Conservation (phyloP, 2,329 filamentous ascomycete genomes). For the Alternaria triticina region DNA sequence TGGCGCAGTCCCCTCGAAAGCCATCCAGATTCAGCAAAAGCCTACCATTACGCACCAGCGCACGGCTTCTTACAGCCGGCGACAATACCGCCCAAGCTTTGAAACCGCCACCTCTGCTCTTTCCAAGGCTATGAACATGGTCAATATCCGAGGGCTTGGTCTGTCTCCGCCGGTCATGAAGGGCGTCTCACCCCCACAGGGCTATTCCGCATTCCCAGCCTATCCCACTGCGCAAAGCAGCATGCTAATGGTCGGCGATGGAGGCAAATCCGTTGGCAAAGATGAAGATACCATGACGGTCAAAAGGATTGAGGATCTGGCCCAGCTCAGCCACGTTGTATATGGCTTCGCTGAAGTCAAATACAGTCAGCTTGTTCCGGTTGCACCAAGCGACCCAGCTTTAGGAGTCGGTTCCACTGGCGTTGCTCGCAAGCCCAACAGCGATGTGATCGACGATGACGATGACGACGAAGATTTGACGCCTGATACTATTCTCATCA, state of each 20-base stretch:
- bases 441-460: conserved; percentile 60
- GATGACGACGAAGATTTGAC: conserved; percentile 73
- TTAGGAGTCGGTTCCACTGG: conserved; percentile 65
- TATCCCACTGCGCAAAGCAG: conserved; percentile 79
- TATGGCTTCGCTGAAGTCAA: conserved; percentile 99
- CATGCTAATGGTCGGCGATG: conserved; percentile 67
- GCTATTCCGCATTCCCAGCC: conserved; percentile 82
- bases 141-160: conserved; percentile 77
- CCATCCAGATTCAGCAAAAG: conserved; percentile 74
- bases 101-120: conserved; percentile 88
- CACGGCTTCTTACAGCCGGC: conserved; percentile 78
- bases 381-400: conserved; percentile 76
- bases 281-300: conserved; percentile 84
- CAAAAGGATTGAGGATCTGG: conserved; percentile 86
- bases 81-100: conserved; percentile 74
- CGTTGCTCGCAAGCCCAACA: conserved; percentile 44
- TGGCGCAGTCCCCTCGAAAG: conserved; percentile 74
- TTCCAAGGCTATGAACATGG: conserved; percentile 92
- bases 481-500: conserved; percentile 79
- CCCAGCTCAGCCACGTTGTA: conserved; percentile 92
- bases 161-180: conserved; percentile 66
- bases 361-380: conserved; percentile 92
- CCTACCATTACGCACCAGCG: conserved; percentile 70
- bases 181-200: conserved; percentile 72
- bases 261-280: conserved; percentile 64